Conservation (phyloP, 2,329 filamentous ascomycete species). For the Trichoderma arundinaceum region DNA sequence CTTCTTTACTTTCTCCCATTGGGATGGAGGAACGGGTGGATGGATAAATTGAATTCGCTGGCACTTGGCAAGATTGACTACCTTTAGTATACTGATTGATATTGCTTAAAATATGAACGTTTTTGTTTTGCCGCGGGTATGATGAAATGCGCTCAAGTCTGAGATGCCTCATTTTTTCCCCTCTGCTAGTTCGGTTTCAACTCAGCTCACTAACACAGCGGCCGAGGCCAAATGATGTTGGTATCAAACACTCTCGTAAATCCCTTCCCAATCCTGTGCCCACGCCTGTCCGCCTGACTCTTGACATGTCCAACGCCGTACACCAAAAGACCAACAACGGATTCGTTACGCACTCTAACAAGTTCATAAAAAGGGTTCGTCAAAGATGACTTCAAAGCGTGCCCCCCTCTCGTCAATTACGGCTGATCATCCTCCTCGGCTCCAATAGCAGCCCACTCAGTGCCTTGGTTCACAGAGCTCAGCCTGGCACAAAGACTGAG, state of each 20-base stretch:
- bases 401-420: background rate
- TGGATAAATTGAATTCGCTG: background rate
- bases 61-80: background rate
- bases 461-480: conserved; percentile 81
- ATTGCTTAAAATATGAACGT: conserved; percentile 8
- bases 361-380: background rate
- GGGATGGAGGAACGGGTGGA: background rate
- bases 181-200: background rate
- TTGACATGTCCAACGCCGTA: conserved; percentile 30
- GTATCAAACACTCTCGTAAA: background rate
- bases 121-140: background rate
- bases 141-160: background rate
- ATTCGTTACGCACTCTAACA: background rate
- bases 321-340: conserved; percentile 15
- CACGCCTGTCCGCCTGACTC: background rate
- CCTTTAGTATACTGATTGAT: background rate
- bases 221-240: background rate
- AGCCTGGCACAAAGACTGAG: conserved; percentile 83
- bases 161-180: background rate
- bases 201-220: too few species aligned
- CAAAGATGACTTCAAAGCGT: background rate
- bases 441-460: conserved; percentile 64
- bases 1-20: background rate
- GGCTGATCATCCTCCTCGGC: conserved; percentile 59
- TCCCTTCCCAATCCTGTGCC: background rate